Conservation (phyloP, 1,284 basidiomycete genomes). For the Marasmius oreades region DNA sequence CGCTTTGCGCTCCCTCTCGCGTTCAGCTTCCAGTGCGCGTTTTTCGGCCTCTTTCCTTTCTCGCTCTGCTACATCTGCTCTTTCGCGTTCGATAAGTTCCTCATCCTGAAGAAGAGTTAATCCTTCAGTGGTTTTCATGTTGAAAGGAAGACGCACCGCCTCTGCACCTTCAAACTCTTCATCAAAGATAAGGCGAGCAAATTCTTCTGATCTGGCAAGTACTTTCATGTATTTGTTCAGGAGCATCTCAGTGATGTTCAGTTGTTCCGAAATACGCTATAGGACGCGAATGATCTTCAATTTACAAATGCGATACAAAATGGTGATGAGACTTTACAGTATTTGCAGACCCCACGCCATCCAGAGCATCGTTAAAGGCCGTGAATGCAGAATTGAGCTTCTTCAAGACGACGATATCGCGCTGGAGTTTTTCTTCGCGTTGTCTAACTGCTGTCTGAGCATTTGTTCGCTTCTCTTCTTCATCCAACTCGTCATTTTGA, state of each 20-base stretch:
- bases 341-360: conserved; percentile 57
- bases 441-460: conserved; percentile 25
- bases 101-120: conserved; percentile 48
- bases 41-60: conserved; percentile 49
- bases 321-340: conserved; percentile 44
- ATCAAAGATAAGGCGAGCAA: conserved; percentile 65
- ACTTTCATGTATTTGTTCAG: conserved; percentile 70
- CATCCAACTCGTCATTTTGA: conserved; percentile 6
- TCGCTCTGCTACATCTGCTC: conserved; percentile 41
- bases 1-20: conserved; percentile 46
- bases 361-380: conserved; percentile 60
- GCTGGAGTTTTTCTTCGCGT: conserved; percentile 69
- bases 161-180: conserved; percentile 71
- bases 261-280: conserved; percentile 60
- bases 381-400: conserved; percentile 70
- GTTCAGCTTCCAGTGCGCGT: conserved; percentile 38
- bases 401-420: conserved; percentile 65
- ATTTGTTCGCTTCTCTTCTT: conserved; percentile 3
- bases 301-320: not conserved
- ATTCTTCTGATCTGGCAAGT: conserved; percentile 65
- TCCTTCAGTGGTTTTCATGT: not conserved
- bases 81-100: conserved; percentile 46
- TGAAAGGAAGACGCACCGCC: conserved; percentile 40
- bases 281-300: conserved; percentile 8
- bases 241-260: conserved; percentile 66